Evolutionary conservation across 2,329 filamentous ascomycete species (phyloP).

Genomic region (Aspergillus felis): DNA sequence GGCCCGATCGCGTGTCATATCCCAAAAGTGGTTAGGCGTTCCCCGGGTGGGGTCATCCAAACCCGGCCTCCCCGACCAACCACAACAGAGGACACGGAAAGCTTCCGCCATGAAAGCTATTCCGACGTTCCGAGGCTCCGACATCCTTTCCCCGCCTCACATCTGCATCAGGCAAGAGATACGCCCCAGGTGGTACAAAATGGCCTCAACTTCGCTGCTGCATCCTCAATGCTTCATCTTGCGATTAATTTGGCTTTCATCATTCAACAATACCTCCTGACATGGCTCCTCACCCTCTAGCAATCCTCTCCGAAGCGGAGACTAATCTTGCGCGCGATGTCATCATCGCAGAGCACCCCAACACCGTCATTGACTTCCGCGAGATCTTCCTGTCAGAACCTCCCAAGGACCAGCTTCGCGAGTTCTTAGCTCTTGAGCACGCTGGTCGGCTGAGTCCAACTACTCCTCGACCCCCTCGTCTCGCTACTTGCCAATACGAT

Average conservation of each 20-base stretch:
- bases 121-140: not conserved
- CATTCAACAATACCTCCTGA: not conserved
- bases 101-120: not conserved
- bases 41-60: no score
- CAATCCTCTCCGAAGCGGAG: constrained; percentile 32
- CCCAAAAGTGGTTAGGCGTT: no score
- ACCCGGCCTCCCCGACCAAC: not conserved
- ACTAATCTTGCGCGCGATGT: constrained; percentile 34
- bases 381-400: constrained; percentile 52
- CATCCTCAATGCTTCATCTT: not conserved
- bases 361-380: constrained; percentile 41
- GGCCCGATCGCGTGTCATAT: not conserved
- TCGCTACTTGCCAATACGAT: constrained; percentile 55
- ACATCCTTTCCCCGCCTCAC: not conserved
- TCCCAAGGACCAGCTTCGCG: constrained; percentile 45
- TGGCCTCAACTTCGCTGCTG: not conserved
- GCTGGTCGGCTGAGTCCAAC: constrained; percentile 37
- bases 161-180: not conserved
- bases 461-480: constrained; percentile 45
- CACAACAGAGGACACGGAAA: not conserved
- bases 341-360: constrained; percentile 25
- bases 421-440: constrained; percentile 49
- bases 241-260: not conserved
- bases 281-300: constrained; percentile 31
- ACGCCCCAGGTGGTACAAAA: not conserved